Evolutionary conservation across 2,329 filamentous ascomycete species (phyloP), one percentile per base, ranked within the genome.

Genomic region (Colletotrichum godetiae): DNA sequence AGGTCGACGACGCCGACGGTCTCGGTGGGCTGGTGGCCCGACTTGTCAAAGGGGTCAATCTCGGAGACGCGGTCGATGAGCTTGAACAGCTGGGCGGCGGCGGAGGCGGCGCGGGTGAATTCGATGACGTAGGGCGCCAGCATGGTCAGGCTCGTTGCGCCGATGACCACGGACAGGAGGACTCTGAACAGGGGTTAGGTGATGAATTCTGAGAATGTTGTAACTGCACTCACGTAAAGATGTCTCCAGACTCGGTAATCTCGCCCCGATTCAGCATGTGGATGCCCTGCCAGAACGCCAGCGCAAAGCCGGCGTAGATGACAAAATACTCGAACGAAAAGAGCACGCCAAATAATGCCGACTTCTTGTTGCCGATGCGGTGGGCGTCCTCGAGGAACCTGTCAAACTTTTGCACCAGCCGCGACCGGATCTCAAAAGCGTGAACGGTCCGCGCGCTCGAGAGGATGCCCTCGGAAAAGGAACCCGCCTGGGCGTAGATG

Each of bases 251-350:
- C 8, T 80, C 76, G 1, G 74, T 52, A 31, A 86, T 82, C 66
- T 85, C 82, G 13, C 83, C 83, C 1, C 76, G 77, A 11, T 79
- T 76, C 19, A 82, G 77, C 79, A 86, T 81, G 33, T 77, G 78
- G 46, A 85, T 76, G 10, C 85, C 85, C 68, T 86, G 84, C 85
- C 85, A 87, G 65, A 86, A 87, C 8, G 83, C 82, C 6, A 87
- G 79, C 1, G 81, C 83, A 58, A 84, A 85, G 11, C 84, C 84
- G 1, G 82, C 77, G 52, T 85, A 86, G 58, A 86, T 82, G 68
- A 85, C 80, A 59, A 80, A 81, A 65, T 84, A 86, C 73, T 84
- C 81, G 4, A 75, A 76, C 2, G 80, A 82, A 74, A 85, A 85
- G 65, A 86, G 76, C 13, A 83, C 73, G 6, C 82, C 84, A 58